Conservation (phyloP, 139 green algal species). For the Chara braunii region DNA sequence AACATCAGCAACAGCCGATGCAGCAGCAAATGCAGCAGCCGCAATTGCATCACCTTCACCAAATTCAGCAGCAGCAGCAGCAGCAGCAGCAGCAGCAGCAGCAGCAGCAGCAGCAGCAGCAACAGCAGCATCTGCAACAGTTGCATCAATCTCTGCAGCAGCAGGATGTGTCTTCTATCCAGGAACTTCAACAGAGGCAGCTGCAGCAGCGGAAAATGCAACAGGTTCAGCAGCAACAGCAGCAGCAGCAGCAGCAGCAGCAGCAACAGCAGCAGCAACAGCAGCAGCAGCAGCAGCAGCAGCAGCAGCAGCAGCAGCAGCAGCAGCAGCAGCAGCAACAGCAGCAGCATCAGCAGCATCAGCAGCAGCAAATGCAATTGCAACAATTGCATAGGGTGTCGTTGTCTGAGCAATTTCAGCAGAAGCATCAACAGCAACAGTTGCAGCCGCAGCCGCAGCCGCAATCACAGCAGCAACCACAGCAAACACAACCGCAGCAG, state of each 20-base stretch:
- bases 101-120: not conserved
- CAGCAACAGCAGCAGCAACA: slow-evolving; percentile 4
- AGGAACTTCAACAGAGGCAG: not conserved
- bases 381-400: too few species aligned
- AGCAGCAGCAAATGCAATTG: not conserved
- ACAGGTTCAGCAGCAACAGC: too few species aligned
- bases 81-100: slow-evolving; percentile 10
- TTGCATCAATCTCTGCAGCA: not conserved
- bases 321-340: slow-evolving; percentile 5
- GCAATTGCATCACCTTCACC: slow-evolving; percentile 10
- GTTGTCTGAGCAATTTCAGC: too few species aligned
- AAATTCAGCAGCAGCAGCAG: not conserved
- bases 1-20: slow-evolving; percentile 12
- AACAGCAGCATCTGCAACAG: slow-evolving; percentile 4
- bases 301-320: slow-evolving; percentile 1
- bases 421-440: not conserved
- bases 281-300: slow-evolving; percentile 1
- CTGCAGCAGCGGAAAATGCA: too few species aligned
- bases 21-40: not conserved
- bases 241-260: too few species aligned
- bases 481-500: not conserved
- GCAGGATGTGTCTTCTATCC: too few species aligned
- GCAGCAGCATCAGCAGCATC: not conserved
- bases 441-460: not conserved
- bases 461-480: not conserved